Evolutionary conservation across 129 eudicot genomes (phyloP).

Genomic region (Arctium lappa): DNA sequence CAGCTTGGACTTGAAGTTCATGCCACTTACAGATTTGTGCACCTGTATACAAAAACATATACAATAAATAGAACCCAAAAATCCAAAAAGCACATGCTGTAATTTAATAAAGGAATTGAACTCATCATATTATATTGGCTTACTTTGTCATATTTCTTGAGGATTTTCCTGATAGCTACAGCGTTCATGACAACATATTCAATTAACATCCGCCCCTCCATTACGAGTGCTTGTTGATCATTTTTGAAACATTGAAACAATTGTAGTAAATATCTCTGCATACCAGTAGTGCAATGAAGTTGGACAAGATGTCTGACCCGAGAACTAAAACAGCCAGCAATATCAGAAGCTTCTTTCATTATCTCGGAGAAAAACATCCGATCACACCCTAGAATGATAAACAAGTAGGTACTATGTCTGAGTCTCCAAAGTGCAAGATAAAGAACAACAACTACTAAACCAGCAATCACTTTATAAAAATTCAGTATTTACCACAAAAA

Average conservation of each 20-base stretch:
- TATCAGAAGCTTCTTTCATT: conserved; percentile 56
- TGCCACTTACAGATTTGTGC: conserved; percentile 56
- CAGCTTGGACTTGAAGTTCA: conserved; percentile 50
- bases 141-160: conserved; percentile 68
- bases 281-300: conserved; percentile 37
- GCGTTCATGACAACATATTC: conserved; percentile 56
- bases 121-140: not conserved
- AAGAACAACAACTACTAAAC: not conserved
- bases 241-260: conserved; percentile 40
- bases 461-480: not conserved
- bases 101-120: not conserved
- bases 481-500: not conserved
- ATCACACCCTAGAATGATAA: conserved; percentile 33
- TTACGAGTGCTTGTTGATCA: conserved; percentile 41
- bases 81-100: not conserved
- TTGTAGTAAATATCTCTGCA: conserved; percentile 32
- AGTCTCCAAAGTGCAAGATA: not conserved
- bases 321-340: conserved; percentile 51
- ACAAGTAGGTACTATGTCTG: not conserved
- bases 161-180: conserved; percentile 49
- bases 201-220: conserved; percentile 45
- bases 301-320: conserved; percentile 51
- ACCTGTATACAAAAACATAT: conserved; percentile 32
- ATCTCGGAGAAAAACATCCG: conserved; percentile 49
- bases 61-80: not conserved